A percentile compares a stretch with the other conserved stretches of the same genome.
Evolutionary conservation across 768 basidiomycete species (phyloP).

Genomic region (Tricholoma sp.): DNA sequence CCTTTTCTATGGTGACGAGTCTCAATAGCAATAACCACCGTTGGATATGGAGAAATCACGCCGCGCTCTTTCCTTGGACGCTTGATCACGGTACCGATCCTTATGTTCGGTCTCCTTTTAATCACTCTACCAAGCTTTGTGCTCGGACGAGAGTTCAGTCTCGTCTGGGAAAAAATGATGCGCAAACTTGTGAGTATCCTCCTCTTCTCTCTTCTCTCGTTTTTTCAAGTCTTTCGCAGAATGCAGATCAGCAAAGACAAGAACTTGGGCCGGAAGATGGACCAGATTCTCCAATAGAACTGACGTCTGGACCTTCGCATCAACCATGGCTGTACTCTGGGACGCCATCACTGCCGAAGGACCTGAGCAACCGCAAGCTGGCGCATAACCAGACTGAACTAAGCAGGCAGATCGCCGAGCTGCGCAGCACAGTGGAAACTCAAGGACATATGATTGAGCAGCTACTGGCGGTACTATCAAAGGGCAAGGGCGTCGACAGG

Average conservation of each 20-base stretch:
- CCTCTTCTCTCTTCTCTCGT: background rate
- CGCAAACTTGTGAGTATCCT: conserved; percentile 33
- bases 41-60: conserved; percentile 90
- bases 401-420: conserved; percentile 56
- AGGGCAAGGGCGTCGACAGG: conserved; percentile 15
- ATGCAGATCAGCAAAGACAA: background rate
- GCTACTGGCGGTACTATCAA: conserved; percentile 26
- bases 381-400: conserved; percentile 65
- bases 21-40: conserved; percentile 74
- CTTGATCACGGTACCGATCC: conserved; percentile 77
- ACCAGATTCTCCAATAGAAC: background rate
- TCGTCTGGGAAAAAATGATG: conserved; percentile 84
- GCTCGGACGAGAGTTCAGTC: conserved; percentile 84
- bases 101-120: conserved; percentile 81
- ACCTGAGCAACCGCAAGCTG: conserved; percentile 55
- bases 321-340: conserved; percentile 7
- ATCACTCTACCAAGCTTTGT: conserved; percentile 93
- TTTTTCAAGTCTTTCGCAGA: background rate
- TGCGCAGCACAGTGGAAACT: conserved; percentile 48
- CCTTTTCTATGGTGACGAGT: background rate
- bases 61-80: conserved; percentile 86
- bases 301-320: conserved; percentile 4
- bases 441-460: conserved; percentile 50
- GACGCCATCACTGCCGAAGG: conserved; percentile 19
- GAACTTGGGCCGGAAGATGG: background rate